Conservation (phyloP, 23 red algal genomes). For the Gracilaria caudata region DNA sequence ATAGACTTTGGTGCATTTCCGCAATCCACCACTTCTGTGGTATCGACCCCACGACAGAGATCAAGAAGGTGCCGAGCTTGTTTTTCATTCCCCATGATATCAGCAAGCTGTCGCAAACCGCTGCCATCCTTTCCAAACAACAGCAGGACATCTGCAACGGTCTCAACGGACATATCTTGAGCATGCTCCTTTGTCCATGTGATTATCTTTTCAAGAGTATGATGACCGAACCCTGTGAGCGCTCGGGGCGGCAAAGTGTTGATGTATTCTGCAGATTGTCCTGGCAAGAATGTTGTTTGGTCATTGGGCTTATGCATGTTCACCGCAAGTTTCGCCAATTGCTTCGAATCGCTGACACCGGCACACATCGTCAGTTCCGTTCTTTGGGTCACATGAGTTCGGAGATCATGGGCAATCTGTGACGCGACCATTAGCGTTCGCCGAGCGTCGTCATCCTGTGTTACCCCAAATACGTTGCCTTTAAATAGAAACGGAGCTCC, state of each 20-base stretch:
- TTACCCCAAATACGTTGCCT: conserved; percentile 58
- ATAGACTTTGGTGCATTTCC: conserved; percentile 60
- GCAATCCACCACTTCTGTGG: conserved; percentile 37
- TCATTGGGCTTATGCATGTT: conserved; percentile 67
- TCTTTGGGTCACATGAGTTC: conserved; percentile 12
- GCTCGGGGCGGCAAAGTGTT: conserved; percentile 14
- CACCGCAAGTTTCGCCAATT: conserved; percentile 56
- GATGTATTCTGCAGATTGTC: conserved; percentile 36
- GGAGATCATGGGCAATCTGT: conserved; percentile 35
- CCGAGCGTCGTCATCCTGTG: conserved; percentile 21
- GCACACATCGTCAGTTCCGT: conserved; percentile 56
- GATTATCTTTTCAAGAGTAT: conserved; percentile 24
- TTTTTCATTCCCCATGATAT: conserved; percentile 5
- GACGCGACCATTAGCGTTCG: conserved; percentile 61
- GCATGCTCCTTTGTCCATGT: conserved; percentile 23
- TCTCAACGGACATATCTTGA: neutral
- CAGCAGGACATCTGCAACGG: conserved; percentile 40
- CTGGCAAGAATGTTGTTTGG: conserved; percentile 58
- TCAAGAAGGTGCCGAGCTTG: conserved; percentile 39
- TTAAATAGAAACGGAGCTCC: conserved; percentile 39
- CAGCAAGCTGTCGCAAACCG: conserved; percentile 10
- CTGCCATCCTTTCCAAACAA: conserved; percentile 5
- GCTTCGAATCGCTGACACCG: conserved; percentile 40
- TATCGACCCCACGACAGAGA: conserved; percentile 44
- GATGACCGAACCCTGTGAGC: conserved; percentile 49